Percentiles rank a stretch among this genome's conserved stretches.
Conservation (phyloP, 257 asterid genomes). For the Solanum peruvianum region DNA sequence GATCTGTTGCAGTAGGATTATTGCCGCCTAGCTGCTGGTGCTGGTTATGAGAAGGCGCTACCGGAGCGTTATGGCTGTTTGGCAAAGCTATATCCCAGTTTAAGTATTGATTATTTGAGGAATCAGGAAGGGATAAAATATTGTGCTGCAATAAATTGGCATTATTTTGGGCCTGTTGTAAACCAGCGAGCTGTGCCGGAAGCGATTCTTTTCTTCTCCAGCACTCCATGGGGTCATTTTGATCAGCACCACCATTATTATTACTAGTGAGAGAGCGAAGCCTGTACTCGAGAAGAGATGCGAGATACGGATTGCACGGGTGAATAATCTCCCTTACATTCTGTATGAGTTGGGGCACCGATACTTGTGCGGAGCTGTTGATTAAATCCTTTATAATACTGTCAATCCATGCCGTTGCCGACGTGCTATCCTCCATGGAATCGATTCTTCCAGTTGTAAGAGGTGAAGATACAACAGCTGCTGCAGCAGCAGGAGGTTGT, state of each 20-base stretch:
- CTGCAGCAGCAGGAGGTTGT: neutral
- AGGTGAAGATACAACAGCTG: neutral
- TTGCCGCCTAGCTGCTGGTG: neutral
- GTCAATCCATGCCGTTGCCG: conserved; percentile 74
- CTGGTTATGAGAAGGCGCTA: neutral
- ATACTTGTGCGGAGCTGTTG: conserved; percentile 54
- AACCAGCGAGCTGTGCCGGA: conserved; percentile 2
- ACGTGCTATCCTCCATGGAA: conserved; percentile 39
- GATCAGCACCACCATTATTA: neutral
- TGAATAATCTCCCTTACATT: conserved; percentile 83
- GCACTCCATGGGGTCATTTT: neutral
- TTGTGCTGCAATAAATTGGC: neutral
- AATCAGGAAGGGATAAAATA: conserved; percentile 3
- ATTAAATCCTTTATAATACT: conserved; percentile 81
- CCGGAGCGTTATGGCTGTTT: neutral
- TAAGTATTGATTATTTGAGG: conserved; percentile 7
- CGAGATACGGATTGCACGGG: conserved; percentile 90
- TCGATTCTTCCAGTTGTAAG: neutral
- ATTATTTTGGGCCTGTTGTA: conserved; percentile 4
- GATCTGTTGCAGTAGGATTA: conserved; percentile 1
- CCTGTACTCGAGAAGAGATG: conserved; percentile 58
- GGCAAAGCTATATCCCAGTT: conserved; percentile 19
- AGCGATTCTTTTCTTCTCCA: conserved; percentile 14
- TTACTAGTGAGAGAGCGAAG: conserved; percentile 54
- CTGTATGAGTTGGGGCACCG: conserved; percentile 79